Percentiles rank a stretch among this genome's conserved stretches.
Conservation (phyloP, 495 filamentous ascomycete genomes). For the Xylaria intraflava region DNA sequence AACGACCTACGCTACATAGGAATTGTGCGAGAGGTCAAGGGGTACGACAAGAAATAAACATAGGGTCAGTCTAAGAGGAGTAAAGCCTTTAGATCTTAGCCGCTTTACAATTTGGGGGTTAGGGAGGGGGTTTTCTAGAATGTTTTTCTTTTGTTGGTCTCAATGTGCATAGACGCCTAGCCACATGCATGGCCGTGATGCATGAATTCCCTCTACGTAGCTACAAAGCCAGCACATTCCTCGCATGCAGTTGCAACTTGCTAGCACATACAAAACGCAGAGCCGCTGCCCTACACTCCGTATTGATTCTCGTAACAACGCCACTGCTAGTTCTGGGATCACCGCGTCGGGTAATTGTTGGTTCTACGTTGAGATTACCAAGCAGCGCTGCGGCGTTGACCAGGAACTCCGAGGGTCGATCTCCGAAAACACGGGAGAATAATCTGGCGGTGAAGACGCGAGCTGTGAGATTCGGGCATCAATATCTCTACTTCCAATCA, state of each 20-base stretch:
- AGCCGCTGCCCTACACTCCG: not conserved
- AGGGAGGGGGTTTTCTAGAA: constrained; percentile 17
- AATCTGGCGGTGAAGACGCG: constrained; percentile 1
- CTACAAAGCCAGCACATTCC: no score
- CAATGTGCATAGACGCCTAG: constrained; percentile 16
- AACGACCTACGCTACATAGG: not conserved
- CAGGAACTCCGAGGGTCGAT: no score
- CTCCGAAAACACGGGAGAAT: no score
- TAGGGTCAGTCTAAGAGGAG: no score
- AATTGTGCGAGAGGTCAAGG: no score
- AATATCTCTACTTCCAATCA: not conserved
- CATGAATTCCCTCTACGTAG: no score
- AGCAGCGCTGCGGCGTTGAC: not conserved
- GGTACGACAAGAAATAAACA: no score
- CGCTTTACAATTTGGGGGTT: no score
- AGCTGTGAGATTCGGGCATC: not conserved
- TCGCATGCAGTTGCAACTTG: no score
- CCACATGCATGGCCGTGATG: not conserved
- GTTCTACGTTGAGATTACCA: not conserved
- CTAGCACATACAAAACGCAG: not conserved
- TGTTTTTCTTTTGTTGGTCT: constrained; percentile 6
- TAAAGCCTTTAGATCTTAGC: no score
- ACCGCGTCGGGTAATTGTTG: not conserved
- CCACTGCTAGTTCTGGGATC: not conserved
- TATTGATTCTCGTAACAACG: no score